These are phyloP conservation scores for Veloboletus limbatus DNA, from an alignment of 1,284 basidiomycete species.

Conservation along the genomic window DNA sequence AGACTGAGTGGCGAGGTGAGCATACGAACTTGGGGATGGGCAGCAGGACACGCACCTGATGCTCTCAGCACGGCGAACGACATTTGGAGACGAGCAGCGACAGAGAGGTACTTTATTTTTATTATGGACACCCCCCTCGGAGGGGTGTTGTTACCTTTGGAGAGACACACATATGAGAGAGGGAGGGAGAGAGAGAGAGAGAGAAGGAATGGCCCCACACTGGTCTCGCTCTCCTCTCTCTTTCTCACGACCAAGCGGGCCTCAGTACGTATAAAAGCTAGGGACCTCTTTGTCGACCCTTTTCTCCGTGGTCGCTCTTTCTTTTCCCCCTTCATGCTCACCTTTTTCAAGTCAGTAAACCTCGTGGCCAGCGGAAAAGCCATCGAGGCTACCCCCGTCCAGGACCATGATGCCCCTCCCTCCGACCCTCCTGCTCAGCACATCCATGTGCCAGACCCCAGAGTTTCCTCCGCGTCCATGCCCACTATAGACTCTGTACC, in stretches of 20 bases:
- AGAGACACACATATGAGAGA: background rate
- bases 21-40: background rate
- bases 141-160: too few species aligned
- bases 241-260: slow-evolving; percentile 34
- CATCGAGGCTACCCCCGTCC: too few species aligned
- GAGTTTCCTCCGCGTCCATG: slow-evolving; percentile 23
- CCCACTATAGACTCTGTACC: slow-evolving; percentile 28
- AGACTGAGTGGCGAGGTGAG: slow-evolving; percentile 5
- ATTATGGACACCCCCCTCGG: slow-evolving; percentile 17
- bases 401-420: too few species aligned
- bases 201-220: background rate
- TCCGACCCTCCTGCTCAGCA: too few species aligned
- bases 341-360: slow-evolving; percentile 31
- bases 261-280: slow-evolving; percentile 32
- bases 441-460: slow-evolving; percentile 4
- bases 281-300: slow-evolving; percentile 2
- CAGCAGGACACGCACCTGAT: slow-evolving; percentile 38
- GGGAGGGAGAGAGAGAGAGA: background rate
- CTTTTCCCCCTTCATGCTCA: slow-evolving; percentile 20
- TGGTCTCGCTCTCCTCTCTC: background rate
- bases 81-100: too few species aligned
- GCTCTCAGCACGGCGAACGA: slow-evolving; percentile 47
- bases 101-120: too few species aligned
- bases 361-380: too few species aligned
- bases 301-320: background rate